Evolutionary conservation across 139 green algal genomes (phyloP).

Genomic region (Choricystis sp.): DNA sequence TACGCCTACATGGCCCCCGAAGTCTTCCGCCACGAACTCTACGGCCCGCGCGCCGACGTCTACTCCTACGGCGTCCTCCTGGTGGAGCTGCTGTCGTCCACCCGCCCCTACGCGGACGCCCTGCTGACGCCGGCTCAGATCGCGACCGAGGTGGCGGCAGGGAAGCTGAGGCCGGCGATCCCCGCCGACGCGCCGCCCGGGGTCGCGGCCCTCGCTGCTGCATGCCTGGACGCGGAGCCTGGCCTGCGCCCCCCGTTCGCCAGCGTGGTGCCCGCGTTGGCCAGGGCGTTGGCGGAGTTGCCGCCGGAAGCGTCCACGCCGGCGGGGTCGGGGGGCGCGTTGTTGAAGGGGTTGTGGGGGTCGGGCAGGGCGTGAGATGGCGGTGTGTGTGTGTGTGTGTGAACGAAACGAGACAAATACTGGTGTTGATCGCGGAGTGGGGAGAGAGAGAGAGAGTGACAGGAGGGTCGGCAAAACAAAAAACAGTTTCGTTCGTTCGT

Average conservation of each 20-base stretch:
- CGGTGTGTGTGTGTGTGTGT: no score
- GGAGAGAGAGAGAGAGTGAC: background rate
- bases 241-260: slow-evolving; percentile 37
- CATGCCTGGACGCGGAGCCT: slow-evolving; percentile 37
- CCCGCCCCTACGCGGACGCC: slow-evolving; percentile 39
- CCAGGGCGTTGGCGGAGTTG: slow-evolving; percentile 7
- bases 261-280: slow-evolving; percentile 19
- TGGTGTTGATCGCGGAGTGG: no score
- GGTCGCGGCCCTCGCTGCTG: slow-evolving; percentile 21
- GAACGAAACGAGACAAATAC: no score
- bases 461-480: background rate
- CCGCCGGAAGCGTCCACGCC: background rate
- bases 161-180: slow-evolving; percentile 27
- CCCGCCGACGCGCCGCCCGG: slow-evolving; percentile 16
- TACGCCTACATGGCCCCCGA: slow-evolving; percentile 84
- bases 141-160: slow-evolving; percentile 1
- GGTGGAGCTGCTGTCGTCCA: slow-evolving; percentile 42
- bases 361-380: no score
- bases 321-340: background rate
- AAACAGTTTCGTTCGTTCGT: background rate
- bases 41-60: slow-evolving; percentile 49
- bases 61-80: slow-evolving; percentile 69
- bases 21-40: slow-evolving; percentile 45
- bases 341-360: background rate
- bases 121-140: slow-evolving; percentile 63